phyloP scores from a whole-genome alignment of 169 alveolate species.

The Plasmodium vivax region DNA sequence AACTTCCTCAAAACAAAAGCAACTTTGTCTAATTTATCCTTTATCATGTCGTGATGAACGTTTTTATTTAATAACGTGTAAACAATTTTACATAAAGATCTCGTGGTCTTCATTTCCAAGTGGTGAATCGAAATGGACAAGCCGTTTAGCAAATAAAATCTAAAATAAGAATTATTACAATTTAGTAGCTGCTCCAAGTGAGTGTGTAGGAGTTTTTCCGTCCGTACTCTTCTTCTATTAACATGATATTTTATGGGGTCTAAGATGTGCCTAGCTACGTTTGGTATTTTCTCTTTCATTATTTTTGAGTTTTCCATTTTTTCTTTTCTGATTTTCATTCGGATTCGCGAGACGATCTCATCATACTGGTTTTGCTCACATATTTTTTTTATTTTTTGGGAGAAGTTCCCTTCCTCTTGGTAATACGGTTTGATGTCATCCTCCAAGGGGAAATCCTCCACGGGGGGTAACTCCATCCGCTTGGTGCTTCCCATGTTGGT shows the following conservation, averaged over 20 bases:
- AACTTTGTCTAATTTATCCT: conserved; percentile 76
- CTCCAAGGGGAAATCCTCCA: background rate
- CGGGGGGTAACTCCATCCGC: background rate
- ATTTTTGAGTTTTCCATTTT: conserved; percentile 79
- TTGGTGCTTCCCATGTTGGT: background rate
- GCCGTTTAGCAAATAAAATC: conserved; percentile 76
- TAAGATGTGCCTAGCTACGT: conserved; percentile 79
- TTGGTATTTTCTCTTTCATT: conserved; percentile 81
- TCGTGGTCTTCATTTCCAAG: conserved; percentile 82
- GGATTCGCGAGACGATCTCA: conserved; percentile 84
- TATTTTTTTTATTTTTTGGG: conserved; percentile 50
- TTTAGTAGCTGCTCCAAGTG: conserved; percentile 83
- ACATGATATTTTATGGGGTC: conserved; percentile 85
- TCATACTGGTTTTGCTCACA: conserved; percentile 80
- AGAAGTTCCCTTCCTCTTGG: conserved; percentile 43
- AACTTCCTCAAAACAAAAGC: conserved; percentile 78
- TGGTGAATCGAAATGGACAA: conserved; percentile 81
- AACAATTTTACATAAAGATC: conserved; percentile 78
- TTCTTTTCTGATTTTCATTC: conserved; percentile 81
- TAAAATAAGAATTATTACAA: conserved; percentile 78
- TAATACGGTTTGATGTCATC: conserved; percentile 66
- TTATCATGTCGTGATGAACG: conserved; percentile 74
- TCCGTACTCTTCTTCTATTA: conserved; percentile 78
- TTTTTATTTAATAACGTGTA: conserved; percentile 78
- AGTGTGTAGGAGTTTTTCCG: conserved; percentile 79